These are phyloP conservation scores for Gamarada debralockiae DNA, from an alignment of 495 filamentous ascomycete species.

Conservation along the genomic window DNA sequence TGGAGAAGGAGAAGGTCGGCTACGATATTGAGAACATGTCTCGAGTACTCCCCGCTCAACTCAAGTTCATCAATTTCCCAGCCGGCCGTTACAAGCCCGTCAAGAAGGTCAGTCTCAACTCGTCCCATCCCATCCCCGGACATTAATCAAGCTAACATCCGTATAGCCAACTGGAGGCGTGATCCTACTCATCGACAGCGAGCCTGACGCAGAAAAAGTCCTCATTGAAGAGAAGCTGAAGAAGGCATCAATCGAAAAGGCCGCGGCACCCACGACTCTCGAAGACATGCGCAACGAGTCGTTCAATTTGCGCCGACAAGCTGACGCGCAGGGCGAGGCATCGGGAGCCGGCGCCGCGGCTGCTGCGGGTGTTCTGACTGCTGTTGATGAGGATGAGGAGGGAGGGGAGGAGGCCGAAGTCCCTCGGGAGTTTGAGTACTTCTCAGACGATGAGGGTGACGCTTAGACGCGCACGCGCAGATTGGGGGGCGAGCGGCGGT, in stretches of 20 bases:
- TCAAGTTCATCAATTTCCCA: slow-evolving; percentile 92
- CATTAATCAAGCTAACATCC: not conserved
- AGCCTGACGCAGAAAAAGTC: slow-evolving; percentile 70
- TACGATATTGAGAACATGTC: slow-evolving; percentile 98
- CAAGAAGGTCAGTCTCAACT: slow-evolving; percentile 78
- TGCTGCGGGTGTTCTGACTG: slow-evolving; percentile 75
- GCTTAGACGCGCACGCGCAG: slow-evolving; percentile 28
- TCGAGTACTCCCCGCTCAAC: slow-evolving; percentile 84
- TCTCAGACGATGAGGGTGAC: slow-evolving; percentile 63
- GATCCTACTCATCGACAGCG: slow-evolving; percentile 82
- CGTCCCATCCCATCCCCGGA: too few species aligned
- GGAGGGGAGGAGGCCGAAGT: slow-evolving; percentile 76
- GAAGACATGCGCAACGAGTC: slow-evolving; percentile 23
- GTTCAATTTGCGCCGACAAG: slow-evolving; percentile 19
- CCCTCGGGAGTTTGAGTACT: slow-evolving; percentile 83
- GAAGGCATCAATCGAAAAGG: slow-evolving; percentile 46
- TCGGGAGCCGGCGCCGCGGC: slow-evolving; percentile 51
- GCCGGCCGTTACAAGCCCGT: slow-evolving; percentile 87
- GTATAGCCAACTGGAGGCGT: slow-evolving; percentile 75
- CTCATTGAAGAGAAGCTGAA: slow-evolving; percentile 81
- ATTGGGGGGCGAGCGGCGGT: not conserved
- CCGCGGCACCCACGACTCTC: slow-evolving; percentile 21
- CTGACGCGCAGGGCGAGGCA: slow-evolving; percentile 30
- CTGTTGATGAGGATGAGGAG: slow-evolving; percentile 82
- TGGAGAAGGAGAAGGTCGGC: slow-evolving; percentile 93